phyloP scores from a whole-genome alignment of 225 moss, liverwort and hornwort genomes.

The Lunularia cruciata region DNA sequence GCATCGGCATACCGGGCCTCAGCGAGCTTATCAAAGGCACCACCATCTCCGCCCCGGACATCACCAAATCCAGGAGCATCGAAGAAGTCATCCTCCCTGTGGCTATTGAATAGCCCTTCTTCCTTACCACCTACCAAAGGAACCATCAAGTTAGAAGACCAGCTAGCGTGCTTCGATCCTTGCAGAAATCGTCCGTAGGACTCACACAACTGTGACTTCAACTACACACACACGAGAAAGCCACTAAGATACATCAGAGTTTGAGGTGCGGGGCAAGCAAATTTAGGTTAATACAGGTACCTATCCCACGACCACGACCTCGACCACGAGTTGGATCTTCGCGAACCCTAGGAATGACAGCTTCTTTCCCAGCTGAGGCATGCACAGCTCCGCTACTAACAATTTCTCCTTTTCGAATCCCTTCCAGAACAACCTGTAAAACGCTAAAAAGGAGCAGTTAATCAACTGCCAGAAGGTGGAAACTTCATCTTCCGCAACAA shows the following conservation, averaged over 20 bases:
- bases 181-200: too few relatives aligned
- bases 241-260: too few relatives aligned
- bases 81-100: slow-evolving; percentile 89
- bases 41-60: slow-evolving; percentile 53
- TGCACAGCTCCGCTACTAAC: slow-evolving; percentile 97
- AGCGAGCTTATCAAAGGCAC: slow-evolving; percentile 55
- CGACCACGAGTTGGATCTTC: slow-evolving; percentile 65
- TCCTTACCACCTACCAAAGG: slow-evolving; percentile 54
- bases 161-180: not conserved
- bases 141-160: not conserved
- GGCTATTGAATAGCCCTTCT: slow-evolving; percentile 72
- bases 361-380: slow-evolving; percentile 60
- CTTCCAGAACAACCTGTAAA: slow-evolving; percentile 76
- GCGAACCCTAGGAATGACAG: slow-evolving; percentile 53
- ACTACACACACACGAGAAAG: too few relatives aligned
- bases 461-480: not conserved
- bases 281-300: slow-evolving; percentile 40
- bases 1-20: slow-evolving; percentile 66
- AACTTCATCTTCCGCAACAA: too few relatives aligned
- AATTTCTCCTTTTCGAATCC: slow-evolving; percentile 90
- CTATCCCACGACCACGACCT: slow-evolving; percentile 81
- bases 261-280: not conserved
- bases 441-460: not conserved
- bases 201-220: too few relatives aligned
- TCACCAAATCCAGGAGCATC: slow-evolving; percentile 69